These are phyloP conservation scores for Rhizopogon sp. DNA, from an alignment of 768 basidiomycete species.

Conservation along the genomic window DNA sequence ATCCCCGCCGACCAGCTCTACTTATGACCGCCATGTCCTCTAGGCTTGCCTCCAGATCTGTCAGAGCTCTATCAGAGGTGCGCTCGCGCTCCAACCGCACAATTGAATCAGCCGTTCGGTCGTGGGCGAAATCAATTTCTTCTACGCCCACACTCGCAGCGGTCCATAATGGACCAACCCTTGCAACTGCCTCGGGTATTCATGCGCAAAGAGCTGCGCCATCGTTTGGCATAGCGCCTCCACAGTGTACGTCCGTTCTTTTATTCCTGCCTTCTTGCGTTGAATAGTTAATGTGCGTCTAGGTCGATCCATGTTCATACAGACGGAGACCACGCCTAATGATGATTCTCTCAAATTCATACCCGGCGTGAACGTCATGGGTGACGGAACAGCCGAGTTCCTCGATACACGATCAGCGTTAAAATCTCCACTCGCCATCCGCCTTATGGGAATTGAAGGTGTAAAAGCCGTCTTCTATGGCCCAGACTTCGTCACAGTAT, in stretches of 20 bases:
- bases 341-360: constrained; percentile 98
- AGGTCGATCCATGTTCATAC: constrained; percentile 96
- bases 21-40: constrained; percentile 11
- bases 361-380: constrained; percentile 86
- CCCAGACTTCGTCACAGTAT: constrained; percentile 96
- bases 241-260: constrained; percentile 28
- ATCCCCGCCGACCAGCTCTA: background rate
- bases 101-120: constrained; percentile 10
- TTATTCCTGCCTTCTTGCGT: background rate
- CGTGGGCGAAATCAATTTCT: constrained; percentile 20
- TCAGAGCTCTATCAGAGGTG: constrained; percentile 7
- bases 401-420: constrained; percentile 84
- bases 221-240: constrained; percentile 10
- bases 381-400: constrained; percentile 88
- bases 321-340: constrained; percentile 96
- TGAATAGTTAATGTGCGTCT: background rate
- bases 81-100: constrained; percentile 3
- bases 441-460: constrained; percentile 92
- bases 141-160: constrained; percentile 13
- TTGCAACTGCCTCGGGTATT: constrained; percentile 29
- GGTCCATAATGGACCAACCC: constrained; percentile 26
- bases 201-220: constrained; percentile 8
- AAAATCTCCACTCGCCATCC: constrained; percentile 89
- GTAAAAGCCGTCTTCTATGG: constrained; percentile 90
- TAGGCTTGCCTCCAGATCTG: constrained; percentile 10